Conservation (phyloP, 2,329 filamentous ascomycete genomes). For the Meredithiella fracta region DNA sequence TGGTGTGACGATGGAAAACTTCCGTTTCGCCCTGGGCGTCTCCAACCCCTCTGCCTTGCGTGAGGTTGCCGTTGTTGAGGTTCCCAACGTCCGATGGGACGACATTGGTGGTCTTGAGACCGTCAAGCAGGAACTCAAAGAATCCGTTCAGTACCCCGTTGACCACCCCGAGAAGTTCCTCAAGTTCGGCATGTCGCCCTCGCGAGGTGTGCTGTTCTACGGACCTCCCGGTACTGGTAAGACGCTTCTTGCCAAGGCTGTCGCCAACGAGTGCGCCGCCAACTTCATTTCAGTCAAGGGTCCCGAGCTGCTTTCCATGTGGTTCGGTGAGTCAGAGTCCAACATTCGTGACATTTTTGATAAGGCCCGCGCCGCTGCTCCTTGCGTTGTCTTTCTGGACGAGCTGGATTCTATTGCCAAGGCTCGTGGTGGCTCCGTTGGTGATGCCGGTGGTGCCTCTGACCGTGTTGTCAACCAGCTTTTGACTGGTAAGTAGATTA, state of each 20-base stretch:
- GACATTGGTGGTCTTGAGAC: slow-evolving; percentile 96
- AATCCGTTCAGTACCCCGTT: slow-evolving; percentile 96
- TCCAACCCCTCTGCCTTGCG: slow-evolving; percentile 97
- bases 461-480: slow-evolving; percentile 99
- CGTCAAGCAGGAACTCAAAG: slow-evolving; percentile 98
- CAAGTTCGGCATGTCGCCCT: slow-evolving; percentile 97
- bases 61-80: slow-evolving; percentile 96
- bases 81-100: slow-evolving; percentile 98
- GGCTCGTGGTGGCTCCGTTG: slow-evolving; percentile 89
- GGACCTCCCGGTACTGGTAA: slow-evolving; percentile 99
- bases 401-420: slow-evolving; percentile 98
- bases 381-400: slow-evolving; percentile 96
- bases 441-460: slow-evolving; percentile 92
- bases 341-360: slow-evolving; percentile 99
- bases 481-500: slow-evolving; percentile 76
- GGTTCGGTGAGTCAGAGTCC: slow-evolving; percentile 99
- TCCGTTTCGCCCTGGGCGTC: slow-evolving; percentile 93
- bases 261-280: slow-evolving; percentile 96
- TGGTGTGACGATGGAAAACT: slow-evolving; percentile 99
- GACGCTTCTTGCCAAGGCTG: slow-evolving; percentile 96
- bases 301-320: slow-evolving; percentile 96
- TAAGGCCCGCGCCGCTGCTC: slow-evolving; percentile 94
- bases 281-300: slow-evolving; percentile 99
- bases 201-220: slow-evolving; percentile 96
- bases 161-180: slow-evolving; percentile 99